phyloP scores from a whole-genome alignment of 1,284 basidiomycete species.

The Leccinum solheimii region DNA sequence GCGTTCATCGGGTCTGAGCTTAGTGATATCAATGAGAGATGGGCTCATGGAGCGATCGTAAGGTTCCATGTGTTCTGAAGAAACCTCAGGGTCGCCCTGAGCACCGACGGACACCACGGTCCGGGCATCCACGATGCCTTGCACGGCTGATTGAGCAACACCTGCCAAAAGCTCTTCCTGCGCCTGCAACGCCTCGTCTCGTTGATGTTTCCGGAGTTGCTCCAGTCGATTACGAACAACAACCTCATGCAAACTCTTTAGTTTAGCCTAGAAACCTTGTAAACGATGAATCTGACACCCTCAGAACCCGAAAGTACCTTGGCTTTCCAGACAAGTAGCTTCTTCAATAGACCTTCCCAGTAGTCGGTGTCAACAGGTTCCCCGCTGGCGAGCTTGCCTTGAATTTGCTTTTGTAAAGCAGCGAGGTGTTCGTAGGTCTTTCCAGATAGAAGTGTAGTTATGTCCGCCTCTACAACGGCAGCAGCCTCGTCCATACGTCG shows the following conservation, averaged over 20 bases:
- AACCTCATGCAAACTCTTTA: constrained; percentile 91
- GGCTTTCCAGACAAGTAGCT: constrained; percentile 97
- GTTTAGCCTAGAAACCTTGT: constrained; percentile 65
- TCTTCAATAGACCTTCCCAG: constrained; percentile 92
- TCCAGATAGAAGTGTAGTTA: constrained; percentile 70
- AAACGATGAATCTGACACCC: constrained; percentile 3
- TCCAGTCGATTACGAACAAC: constrained; percentile 95
- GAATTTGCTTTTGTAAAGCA: constrained; percentile 83
- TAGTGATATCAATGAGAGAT: constrained; percentile 64
- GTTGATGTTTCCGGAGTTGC: constrained; percentile 91
- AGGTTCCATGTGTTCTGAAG: constrained; percentile 65
- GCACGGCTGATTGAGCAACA: constrained; percentile 58
- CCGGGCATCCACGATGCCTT: constrained; percentile 39
- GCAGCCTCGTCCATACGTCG: constrained; percentile 64
- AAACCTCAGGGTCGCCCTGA: constrained; percentile 43
- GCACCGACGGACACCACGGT: constrained; percentile 36
- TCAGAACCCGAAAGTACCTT: constrained; percentile 54
- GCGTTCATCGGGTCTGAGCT: constrained; percentile 73
- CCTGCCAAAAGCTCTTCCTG: constrained; percentile 89
- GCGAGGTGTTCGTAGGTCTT: constrained; percentile 85
- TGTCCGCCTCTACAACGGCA: constrained; percentile 79
- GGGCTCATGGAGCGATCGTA: constrained; percentile 88
- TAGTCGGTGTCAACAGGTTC: constrained; percentile 98
- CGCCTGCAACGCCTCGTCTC: constrained; percentile 91
- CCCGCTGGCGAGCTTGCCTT: constrained; percentile 84